phyloP scores from a whole-genome alignment of 1,284 basidiomycete genomes.

The Cryptococcus sp. region DNA sequence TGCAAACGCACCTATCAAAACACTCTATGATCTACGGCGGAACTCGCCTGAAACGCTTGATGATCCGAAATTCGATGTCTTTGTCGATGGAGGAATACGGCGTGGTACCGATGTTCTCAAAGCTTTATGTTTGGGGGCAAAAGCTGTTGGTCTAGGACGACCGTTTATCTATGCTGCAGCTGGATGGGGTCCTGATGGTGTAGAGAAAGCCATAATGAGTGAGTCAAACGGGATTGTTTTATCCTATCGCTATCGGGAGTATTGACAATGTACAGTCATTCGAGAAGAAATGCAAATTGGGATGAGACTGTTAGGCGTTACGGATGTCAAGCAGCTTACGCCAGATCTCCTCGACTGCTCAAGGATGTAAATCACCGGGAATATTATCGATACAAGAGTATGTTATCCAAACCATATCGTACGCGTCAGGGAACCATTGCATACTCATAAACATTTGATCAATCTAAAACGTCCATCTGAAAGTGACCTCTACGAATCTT shows the following conservation, averaged over 20 bases:
- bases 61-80: conserved; percentile 49
- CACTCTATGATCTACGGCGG: conserved; percentile 50
- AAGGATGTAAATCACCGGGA: neutral
- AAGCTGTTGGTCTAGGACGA: conserved; percentile 43
- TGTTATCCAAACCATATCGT: no score
- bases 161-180: conserved; percentile 43
- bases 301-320: neutral
- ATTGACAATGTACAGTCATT: neutral
- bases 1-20: conserved; percentile 46
- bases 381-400: neutral
- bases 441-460: no score
- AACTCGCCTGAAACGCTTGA: conserved; percentile 50
- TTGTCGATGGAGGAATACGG: conserved; percentile 49
- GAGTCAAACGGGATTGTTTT: neutral
- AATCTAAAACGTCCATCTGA: no score
- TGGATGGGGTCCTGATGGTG: conserved; percentile 50
- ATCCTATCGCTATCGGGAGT: neutral
- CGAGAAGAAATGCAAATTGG: neutral
- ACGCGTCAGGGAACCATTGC: no score
- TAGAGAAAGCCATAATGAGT: conserved; percentile 50
- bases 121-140: conserved; percentile 50
- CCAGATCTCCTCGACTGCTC: neutral
- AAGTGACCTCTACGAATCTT: no score
- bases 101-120: conserved; percentile 48
- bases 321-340: neutral